phyloP scores from a whole-genome alignment of 805 yeast species.

The Pichia kluyveri region DNA sequence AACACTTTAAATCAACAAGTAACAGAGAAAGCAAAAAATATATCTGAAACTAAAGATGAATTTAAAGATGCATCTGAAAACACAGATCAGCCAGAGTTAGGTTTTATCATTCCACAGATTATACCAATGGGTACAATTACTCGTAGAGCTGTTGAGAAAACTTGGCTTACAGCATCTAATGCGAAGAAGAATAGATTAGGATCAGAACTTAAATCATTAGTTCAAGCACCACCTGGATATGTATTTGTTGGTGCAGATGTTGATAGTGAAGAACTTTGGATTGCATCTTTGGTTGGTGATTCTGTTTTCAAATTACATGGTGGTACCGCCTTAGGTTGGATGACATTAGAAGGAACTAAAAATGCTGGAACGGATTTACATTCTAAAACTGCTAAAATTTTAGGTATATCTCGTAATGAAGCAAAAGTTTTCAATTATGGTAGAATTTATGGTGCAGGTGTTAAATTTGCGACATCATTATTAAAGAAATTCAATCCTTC shows the following conservation, averaged over 20 bases:
- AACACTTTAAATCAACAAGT: not conserved
- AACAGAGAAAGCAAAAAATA: not conserved
- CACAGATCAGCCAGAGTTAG: slow-evolving; percentile 27
- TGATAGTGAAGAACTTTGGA: slow-evolving; percentile 97
- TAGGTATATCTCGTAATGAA: slow-evolving; percentile 83
- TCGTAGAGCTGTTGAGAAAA: slow-evolving; percentile 90
- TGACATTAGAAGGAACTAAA: slow-evolving; percentile 96
- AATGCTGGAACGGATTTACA: slow-evolving; percentile 89
- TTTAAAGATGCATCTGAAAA: not conserved
- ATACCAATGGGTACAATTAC: slow-evolving; percentile 96
- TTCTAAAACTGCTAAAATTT: slow-evolving; percentile 82
- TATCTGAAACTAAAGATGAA: too few relatives aligned
- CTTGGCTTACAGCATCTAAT: slow-evolving; percentile 97
- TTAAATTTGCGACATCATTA: slow-evolving; percentile 77
- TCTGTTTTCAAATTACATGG: slow-evolving; percentile 86
- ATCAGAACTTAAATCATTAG: slow-evolving; percentile 82
- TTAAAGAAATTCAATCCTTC: slow-evolving; percentile 75
- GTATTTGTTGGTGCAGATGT: slow-evolving; percentile 97
- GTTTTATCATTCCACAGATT: slow-evolving; percentile 75
- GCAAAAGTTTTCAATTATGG: slow-evolving; percentile 97
- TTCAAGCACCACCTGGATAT: slow-evolving; percentile 83
- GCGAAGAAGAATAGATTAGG: slow-evolving; percentile 83
- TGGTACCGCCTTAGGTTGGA: slow-evolving; percentile 96
- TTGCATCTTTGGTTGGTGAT: slow-evolving; percentile 91
- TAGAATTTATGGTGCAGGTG: slow-evolving; percentile 96